Conservation (phyloP, 768 basidiomycete species). For the Collybiopsis luxurians region DNA sequence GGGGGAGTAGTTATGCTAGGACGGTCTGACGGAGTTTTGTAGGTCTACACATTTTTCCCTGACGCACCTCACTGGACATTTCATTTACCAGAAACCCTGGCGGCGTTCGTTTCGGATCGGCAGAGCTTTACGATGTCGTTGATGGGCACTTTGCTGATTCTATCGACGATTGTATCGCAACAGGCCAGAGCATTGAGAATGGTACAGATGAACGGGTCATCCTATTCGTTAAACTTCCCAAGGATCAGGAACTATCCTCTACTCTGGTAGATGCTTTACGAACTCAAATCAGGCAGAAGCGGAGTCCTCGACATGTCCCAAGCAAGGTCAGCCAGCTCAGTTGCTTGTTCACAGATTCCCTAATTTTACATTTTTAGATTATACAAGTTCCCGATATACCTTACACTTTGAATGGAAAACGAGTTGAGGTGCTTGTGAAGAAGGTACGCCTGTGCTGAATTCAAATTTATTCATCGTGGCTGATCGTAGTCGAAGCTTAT, state of each 20-base stretch:
- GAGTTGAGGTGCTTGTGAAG: slow-evolving; percentile 76
- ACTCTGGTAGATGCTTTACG: slow-evolving; percentile 57
- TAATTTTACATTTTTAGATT: slow-evolving; percentile 39
- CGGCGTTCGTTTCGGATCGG: slow-evolving; percentile 79
- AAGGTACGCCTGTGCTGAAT: slow-evolving; percentile 43
- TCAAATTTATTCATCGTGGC: slow-evolving; percentile 17
- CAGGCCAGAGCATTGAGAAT: slow-evolving; percentile 64
- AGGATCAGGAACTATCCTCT: slow-evolving; percentile 44
- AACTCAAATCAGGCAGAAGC: slow-evolving; percentile 54
- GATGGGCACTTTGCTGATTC: slow-evolving; percentile 55
- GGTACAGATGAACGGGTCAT: slow-evolving; percentile 76
- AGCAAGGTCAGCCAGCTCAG: slow-evolving; percentile 47
- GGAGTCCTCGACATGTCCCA: slow-evolving; percentile 77
- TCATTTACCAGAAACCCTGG: slow-evolving; percentile 59
- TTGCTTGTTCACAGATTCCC: slow-evolving; percentile 2
- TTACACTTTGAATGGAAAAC: slow-evolving; percentile 79
- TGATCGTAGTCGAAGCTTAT: slow-evolving; percentile 51
- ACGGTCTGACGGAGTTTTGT: slow-evolving; percentile 80
- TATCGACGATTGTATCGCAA: slow-evolving; percentile 62
- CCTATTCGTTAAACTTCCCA: slow-evolving; percentile 65
- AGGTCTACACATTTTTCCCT: slow-evolving; percentile 3
- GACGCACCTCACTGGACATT: slow-evolving; percentile 5
- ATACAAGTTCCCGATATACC: slow-evolving; percentile 70
- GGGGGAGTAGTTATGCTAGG: slow-evolving; percentile 83
- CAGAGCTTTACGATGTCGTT: slow-evolving; percentile 79